Evolutionary conservation across 768 basidiomycete genomes (phyloP).

Genomic region (Leucocoprinus birnbaumii): DNA sequence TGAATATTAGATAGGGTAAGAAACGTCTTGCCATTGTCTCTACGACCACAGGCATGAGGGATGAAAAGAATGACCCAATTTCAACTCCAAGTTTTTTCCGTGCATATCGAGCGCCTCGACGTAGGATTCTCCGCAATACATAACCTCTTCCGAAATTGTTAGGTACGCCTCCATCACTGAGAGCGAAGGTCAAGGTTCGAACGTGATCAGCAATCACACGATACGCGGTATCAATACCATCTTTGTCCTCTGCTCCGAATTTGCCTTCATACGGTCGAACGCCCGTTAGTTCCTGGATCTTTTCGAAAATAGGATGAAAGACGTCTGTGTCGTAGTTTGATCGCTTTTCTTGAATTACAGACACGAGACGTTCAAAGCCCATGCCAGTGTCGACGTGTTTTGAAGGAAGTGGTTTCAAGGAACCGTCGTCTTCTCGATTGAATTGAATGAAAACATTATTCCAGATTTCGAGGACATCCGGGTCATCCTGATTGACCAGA

Average conservation of each 20-base stretch:
- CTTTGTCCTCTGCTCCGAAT: conserved; percentile 91
- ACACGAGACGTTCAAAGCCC: conserved; percentile 98
- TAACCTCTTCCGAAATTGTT: conserved; percentile 97
- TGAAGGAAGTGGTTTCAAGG: conserved; percentile 75
- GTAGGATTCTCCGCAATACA: conserved; percentile 90
- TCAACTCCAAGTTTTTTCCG: conserved; percentile 91
- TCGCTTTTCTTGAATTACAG: conserved; percentile 82
- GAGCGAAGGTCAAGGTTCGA: conserved; percentile 90
- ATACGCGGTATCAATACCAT: conserved; percentile 97
- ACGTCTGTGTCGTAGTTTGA: conserved; percentile 99
- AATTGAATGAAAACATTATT: conserved; percentile 99
- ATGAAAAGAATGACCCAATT: conserved; percentile 94
- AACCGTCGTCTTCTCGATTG: conserved; percentile 90
- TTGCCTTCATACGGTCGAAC: conserved; percentile 86
- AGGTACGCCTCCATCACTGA: conserved; percentile 95
- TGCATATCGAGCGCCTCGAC: conserved; percentile 93
- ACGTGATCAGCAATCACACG: conserved; percentile 97
- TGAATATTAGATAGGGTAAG: background rate
- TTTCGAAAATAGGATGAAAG: conserved; percentile 84
- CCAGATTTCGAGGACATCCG: conserved; percentile 97
- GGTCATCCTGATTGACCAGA: conserved; percentile 95
- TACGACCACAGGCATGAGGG: conserved; percentile 84
- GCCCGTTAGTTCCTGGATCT: conserved; percentile 85
- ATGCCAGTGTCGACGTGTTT: conserved; percentile 99
- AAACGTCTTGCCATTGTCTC: conserved; percentile 72